These are phyloP conservation scores for Fusarium sp. DNA, from an alignment of 2,329 filamentous ascomycete genomes.

Conservation along the genomic window DNA sequence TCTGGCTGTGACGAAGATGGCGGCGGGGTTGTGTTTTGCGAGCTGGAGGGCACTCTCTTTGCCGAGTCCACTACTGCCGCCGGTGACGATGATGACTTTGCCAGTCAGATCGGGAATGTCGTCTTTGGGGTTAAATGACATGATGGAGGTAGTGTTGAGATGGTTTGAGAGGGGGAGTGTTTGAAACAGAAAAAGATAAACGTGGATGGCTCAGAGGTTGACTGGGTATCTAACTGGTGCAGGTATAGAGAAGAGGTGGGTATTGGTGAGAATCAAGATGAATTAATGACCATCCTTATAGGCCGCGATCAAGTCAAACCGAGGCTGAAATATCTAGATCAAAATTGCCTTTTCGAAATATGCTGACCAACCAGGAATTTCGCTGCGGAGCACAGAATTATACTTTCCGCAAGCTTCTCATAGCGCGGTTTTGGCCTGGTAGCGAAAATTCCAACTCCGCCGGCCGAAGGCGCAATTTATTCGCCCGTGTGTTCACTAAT, in stretches of 20 bases:
- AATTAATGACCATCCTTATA: neutral
- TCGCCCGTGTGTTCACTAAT: neutral
- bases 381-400: neutral
- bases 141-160: neutral
- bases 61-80: neutral
- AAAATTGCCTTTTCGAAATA: neutral
- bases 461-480: neutral
- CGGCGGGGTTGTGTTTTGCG: neutral
- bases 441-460: neutral
- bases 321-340: neutral
- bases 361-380: neutral
- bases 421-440: too few relatives aligned
- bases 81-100: neutral
- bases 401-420: neutral
- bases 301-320: neutral
- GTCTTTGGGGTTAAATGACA: neutral
- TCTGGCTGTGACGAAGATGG: neutral
- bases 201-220: neutral
- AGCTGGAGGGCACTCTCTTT: neutral
- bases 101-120: neutral
- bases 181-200: neutral
- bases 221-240: neutral
- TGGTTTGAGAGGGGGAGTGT: neutral
- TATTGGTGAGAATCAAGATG: neutral
- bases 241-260: neutral